A percentile compares a stretch with the other conserved stretches of the same genome.
Evolutionary conservation across 2,329 filamentous ascomycete species (phyloP).

Genomic region (Blastomyces gilchristii): DNA sequence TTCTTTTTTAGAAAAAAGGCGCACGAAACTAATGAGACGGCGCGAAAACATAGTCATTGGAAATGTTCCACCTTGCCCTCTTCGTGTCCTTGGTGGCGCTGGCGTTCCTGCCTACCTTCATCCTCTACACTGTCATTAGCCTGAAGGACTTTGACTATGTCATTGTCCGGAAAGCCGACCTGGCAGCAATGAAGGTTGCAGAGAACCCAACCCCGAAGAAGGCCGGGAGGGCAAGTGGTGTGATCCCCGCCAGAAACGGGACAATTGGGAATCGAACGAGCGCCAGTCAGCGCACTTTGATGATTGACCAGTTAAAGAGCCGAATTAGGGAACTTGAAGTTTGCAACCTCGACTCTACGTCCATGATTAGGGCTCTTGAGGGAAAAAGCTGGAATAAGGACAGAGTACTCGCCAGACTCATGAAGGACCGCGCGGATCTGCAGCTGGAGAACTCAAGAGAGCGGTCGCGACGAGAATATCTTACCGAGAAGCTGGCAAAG

Average conservation of each 20-base stretch:
- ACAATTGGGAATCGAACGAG: neutral
- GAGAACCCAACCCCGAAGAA: neutral
- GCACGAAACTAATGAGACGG: neutral
- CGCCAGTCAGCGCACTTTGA: neutral
- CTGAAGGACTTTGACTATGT: neutral
- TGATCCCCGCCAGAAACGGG: neutral
- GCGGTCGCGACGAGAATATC: neutral
- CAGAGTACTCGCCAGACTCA: neutral
- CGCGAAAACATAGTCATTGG: neutral
- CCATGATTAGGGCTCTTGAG: neutral
- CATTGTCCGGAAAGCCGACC: neutral
- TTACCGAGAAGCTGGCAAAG: neutral
- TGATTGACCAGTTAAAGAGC: neutral
- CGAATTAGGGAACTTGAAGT: constrained; percentile 4
- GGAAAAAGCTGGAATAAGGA: neutral
- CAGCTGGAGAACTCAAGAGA: neutral
- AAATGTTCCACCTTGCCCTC: constrained; percentile 6
- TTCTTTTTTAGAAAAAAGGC: neutral
- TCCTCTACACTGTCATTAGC: neutral
- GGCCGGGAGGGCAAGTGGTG: neutral
- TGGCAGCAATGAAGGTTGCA: neutral
- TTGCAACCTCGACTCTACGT: neutral
- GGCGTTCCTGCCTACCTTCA: constrained; percentile 1
- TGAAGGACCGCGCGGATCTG: neutral
- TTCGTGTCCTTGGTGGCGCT: constrained; percentile 1